Conservation (phyloP, 257 asterid genomes). For the Solanum okadae region DNA sequence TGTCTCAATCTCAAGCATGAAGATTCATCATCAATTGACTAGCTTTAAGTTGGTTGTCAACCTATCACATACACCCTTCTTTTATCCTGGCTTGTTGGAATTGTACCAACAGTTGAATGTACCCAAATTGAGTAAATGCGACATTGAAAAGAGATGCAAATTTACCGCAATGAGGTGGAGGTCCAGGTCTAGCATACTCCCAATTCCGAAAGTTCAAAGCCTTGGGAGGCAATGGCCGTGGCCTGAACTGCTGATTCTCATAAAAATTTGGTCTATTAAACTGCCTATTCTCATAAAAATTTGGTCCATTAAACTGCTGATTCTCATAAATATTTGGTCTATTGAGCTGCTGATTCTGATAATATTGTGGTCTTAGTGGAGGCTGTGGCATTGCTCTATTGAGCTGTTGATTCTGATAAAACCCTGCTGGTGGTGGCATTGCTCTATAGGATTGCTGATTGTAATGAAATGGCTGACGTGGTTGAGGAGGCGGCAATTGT, state of each 20-base stretch:
- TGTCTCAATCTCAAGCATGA: background rate
- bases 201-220: slow-evolving; percentile 65
- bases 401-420: background rate
- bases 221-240: slow-evolving; percentile 40
- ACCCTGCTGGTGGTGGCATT: background rate
- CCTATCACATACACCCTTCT: background rate
- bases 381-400: slow-evolving; percentile 6
- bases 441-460: background rate
- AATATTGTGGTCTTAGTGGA: slow-evolving; percentile 1
- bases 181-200: slow-evolving; percentile 54
- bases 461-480: background rate
- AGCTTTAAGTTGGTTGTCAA: background rate
- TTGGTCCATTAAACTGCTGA: slow-evolving; percentile 23
- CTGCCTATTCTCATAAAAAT: slow-evolving; percentile 14
- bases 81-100: background rate
- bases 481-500: background rate
- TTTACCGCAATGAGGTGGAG: slow-evolving; percentile 57
- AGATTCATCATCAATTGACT: background rate
- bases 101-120: background rate
- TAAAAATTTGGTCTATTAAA: slow-evolving; percentile 13
- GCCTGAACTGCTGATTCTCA: slow-evolving; percentile 42
- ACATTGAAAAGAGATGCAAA: background rate
- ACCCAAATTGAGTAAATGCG: background rate
- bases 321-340: slow-evolving; percentile 18
- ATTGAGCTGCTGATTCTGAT: slow-evolving; percentile 17